These are phyloP conservation scores for Laguncularia racemosa DNA, from an alignment of 345 rosid species.

Conservation along the genomic window DNA sequence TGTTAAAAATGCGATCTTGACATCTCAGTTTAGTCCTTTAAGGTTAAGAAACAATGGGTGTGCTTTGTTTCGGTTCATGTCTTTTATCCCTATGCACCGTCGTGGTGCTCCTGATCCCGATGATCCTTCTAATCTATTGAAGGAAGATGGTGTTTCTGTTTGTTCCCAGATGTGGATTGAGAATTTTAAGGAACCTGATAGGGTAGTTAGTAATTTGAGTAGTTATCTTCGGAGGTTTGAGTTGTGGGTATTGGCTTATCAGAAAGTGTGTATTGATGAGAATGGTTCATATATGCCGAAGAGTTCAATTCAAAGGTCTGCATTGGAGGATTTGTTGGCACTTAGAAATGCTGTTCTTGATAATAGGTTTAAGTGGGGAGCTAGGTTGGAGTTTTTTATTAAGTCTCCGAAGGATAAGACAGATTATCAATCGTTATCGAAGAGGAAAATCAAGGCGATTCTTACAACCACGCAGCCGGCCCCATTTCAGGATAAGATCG, in stretches of 20 bases:
- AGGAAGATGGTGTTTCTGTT: conserved; percentile 89
- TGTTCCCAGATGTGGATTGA: conserved; percentile 98
- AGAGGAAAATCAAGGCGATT: conserved; percentile 87
- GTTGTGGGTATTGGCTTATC: conserved; percentile 90
- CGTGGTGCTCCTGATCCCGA: conserved; percentile 67
- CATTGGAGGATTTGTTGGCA: conserved; percentile 73
- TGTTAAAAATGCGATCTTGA: too few relatives aligned
- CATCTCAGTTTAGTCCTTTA: conserved; percentile 5
- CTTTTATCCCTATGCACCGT: conserved; percentile 43
- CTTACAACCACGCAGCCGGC: conserved; percentile 86
- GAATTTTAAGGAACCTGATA: conserved; percentile 41
- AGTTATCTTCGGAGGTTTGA: conserved; percentile 75
- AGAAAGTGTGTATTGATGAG: conserved; percentile 84
- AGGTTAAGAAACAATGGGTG: conserved; percentile 7
- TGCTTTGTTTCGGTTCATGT: conserved; percentile 35
- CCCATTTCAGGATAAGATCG: conserved; percentile 89
- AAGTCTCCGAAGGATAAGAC: conserved; percentile 90
- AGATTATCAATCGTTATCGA: conserved; percentile 73
- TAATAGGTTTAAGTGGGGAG: conserved; percentile 89
- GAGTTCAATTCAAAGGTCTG: conserved; percentile 66
- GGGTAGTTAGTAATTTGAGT: conserved; percentile 46
- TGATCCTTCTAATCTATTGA: conserved; percentile 69
- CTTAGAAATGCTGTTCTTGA: conserved; percentile 91
- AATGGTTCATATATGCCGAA: conserved; percentile 85
- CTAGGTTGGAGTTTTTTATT: conserved; percentile 77